Conservation (phyloP, 306 rosid species). For the Delonix regia region DNA sequence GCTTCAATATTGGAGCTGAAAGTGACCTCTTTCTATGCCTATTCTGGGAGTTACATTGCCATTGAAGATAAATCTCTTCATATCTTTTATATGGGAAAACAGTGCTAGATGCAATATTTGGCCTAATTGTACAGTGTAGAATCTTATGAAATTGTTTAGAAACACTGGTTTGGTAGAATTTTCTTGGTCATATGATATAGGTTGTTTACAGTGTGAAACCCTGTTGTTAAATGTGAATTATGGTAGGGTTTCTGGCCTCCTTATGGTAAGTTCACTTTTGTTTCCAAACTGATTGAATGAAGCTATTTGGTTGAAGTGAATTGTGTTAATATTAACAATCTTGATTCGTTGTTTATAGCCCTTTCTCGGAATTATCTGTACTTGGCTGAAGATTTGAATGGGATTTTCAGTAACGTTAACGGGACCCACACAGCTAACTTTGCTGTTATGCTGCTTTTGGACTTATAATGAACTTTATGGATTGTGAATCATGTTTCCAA, state of each 20-base stretch:
- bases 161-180: conserved; percentile 6
- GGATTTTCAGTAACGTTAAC: background rate
- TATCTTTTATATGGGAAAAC: background rate
- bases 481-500: background rate
- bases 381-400: background rate
- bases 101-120: conserved; percentile 16
- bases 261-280: background rate
- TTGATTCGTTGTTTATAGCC: background rate
- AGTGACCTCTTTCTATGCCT: conserved; percentile 25
- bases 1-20: conserved; percentile 34
- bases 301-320: background rate
- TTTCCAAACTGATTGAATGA: background rate
- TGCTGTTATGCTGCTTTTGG: background rate
- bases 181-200: conserved; percentile 23
- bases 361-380: background rate
- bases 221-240: conserved; percentile 14
- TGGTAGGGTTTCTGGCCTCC: conserved; percentile 14
- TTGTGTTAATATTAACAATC: background rate
- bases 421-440: background rate
- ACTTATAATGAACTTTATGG: background rate
- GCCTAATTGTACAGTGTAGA: conserved; percentile 41
- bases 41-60: conserved; percentile 14
- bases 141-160: conserved; percentile 16
- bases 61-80: background rate
- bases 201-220: conserved; percentile 6